Evolutionary conservation across 2,329 filamentous ascomycete genomes (phyloP).

Genomic region (Albophoma yamanashiensis): DNA sequence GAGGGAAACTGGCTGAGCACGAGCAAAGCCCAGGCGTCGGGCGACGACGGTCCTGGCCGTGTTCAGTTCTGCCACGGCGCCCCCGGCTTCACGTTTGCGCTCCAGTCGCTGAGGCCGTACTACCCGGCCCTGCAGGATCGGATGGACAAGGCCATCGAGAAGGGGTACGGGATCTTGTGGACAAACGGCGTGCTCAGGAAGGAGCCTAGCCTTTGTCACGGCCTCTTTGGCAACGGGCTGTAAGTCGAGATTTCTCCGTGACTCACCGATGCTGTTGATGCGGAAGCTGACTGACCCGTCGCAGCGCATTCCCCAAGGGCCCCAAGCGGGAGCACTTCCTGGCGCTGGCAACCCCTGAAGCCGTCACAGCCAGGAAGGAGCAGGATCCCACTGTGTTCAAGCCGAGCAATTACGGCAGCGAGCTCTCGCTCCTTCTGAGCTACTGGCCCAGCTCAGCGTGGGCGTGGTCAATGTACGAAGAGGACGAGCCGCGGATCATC

Average conservation of each 20-base stretch:
- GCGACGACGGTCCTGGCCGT: conserved; percentile 17
- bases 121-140: conserved; percentile 42
- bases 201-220: conserved; percentile 55
- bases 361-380: conserved; percentile 34
- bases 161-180: conserved; percentile 42
- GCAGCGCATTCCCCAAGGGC: conserved; percentile 19
- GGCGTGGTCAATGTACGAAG: conserved; percentile 23
- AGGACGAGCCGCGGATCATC: conserved; percentile 21
- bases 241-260: conserved; percentile 22
- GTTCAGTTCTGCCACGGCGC: conserved; percentile 61
- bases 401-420: conserved; percentile 24
- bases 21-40: conserved; percentile 27
- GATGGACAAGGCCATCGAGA: conserved; percentile 41
- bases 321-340: conserved; percentile 41
- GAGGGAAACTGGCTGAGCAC: conserved; percentile 51
- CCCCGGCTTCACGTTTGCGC: conserved; percentile 49
- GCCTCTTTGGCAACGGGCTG: conserved; percentile 54
- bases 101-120: conserved; percentile 42
- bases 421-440: conserved; percentile 19
- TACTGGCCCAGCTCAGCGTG: conserved; percentile 26
- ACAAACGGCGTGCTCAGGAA: conserved; percentile 50
- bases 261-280: background rate
- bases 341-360: conserved; percentile 43
- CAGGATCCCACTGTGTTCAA: conserved; percentile 21
- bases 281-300: conserved; percentile 7